Evolutionary conservation across 2,329 filamentous ascomycete genomes (phyloP).

Genomic region (Diplodia corticola): DNA sequence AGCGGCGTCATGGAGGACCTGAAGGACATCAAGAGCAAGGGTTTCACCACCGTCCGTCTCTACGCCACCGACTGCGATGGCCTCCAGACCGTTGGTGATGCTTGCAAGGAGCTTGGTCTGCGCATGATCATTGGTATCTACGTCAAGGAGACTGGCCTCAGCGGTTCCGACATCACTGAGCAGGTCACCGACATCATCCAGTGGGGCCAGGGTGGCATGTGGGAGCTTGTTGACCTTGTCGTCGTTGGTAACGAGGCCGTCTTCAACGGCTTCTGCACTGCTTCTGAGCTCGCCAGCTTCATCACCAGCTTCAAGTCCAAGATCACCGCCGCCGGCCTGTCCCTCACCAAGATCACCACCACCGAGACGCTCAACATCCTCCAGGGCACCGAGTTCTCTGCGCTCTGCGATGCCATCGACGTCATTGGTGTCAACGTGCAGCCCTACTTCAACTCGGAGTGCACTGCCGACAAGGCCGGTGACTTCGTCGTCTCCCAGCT

Average conservation of each 20-base stretch:
- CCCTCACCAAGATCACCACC: constrained; percentile 64
- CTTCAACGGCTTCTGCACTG: constrained; percentile 69
- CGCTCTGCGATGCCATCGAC: constrained; percentile 73
- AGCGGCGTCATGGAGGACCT: constrained; percentile 44
- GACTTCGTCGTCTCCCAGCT: constrained; percentile 75
- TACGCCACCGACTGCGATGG: constrained; percentile 92
- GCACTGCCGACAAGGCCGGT: constrained; percentile 66
- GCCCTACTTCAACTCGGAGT: constrained; percentile 83
- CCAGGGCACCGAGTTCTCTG: constrained; percentile 56
- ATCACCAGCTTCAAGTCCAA: constrained; percentile 65
- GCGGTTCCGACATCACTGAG: constrained; percentile 58
- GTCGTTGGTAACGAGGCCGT: constrained; percentile 91
- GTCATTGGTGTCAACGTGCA: constrained; percentile 85
- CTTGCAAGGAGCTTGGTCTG: constrained; percentile 65
- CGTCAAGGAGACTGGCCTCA: constrained; percentile 64
- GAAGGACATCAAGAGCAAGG: constrained; percentile 44
- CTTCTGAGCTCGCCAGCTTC: constrained; percentile 66
- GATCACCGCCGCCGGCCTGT: constrained; percentile 68
- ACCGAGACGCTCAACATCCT: constrained; percentile 73
- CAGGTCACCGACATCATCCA: constrained; percentile 72
- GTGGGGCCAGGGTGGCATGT: constrained; percentile 74
- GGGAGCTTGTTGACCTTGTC: constrained; percentile 73
- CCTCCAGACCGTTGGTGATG: constrained; percentile 71
- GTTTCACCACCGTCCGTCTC: constrained; percentile 70
- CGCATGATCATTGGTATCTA: constrained; percentile 87